These are phyloP conservation scores for Pythium folliculosum DNA, from an alignment of 352 stramenopile species.

Conservation along the genomic window DNA sequence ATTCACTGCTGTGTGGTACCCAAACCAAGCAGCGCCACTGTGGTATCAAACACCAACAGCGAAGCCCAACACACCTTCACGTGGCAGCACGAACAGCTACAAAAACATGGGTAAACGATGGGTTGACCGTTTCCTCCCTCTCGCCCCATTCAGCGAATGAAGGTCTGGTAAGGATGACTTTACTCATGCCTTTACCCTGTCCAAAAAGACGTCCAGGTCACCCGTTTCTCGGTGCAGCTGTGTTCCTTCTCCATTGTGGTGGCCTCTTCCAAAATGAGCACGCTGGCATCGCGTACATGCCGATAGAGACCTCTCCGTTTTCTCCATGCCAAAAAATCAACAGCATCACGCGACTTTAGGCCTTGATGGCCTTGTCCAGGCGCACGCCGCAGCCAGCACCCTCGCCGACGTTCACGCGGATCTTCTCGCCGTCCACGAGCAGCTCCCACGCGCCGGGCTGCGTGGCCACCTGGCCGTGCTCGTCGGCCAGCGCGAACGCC, in stretches of 20 bases:
- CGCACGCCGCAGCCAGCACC: conserved; percentile 1
- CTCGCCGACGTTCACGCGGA: background rate
- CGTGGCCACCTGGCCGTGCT: conserved; percentile 38
- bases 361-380: background rate
- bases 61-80: background rate
- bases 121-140: too few relatives aligned
- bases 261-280: background rate
- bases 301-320: background rate
- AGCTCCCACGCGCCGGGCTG: conserved; percentile 45
- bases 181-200: background rate
- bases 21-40: background rate
- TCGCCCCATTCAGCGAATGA: conserved; percentile 9
- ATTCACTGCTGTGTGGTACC: background rate
- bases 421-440: conserved; percentile 7
- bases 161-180: background rate
- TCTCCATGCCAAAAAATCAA: background rate
- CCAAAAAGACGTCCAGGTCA: background rate
- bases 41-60: background rate
- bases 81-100: background rate
- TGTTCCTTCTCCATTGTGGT: background rate
- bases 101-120: conserved; percentile 5
- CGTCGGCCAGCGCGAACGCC: conserved; percentile 44
- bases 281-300: background rate
- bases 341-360: background rate
- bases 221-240: background rate